Evolutionary conservation across 1,139 yeast species (phyloP), one percentile per base, ranked within the genome.

Genomic region (Geotrichum aggregatum): DNA sequence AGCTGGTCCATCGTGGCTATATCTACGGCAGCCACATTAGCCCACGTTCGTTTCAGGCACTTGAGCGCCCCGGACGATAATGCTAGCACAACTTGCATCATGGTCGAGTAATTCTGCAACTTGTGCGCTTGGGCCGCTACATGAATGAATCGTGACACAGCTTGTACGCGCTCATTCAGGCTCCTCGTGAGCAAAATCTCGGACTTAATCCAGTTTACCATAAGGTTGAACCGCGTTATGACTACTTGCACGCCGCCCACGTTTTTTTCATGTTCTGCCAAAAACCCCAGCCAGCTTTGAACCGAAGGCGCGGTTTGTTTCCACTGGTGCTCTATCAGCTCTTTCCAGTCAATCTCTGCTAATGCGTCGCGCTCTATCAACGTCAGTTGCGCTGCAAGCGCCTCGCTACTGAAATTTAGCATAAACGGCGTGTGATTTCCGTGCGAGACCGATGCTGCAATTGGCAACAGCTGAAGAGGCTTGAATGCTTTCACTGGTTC

Each of bases 301-400:
- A 83, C 83, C 0, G 91, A 84, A 1, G 76, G 59, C 44, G 86
- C 14, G 28, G n/a, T 13, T 55, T 78, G 78, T 57, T 79, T 79
- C 89, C 95, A 86, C 54, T 80, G 77, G 59, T 87, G 71, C 61
- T 88, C 94, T 51, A 91, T 76, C 50, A 91, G 74, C 61, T 88
- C 96, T 63, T 83, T 83, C 98, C 98, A 91, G 66, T 91, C 98
- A 44, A 92, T 78, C 61, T 88, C 96, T 50, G 81, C 78, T 33
- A 91, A 67, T 49, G 91, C 79, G 66, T 91, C 98, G 52, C 83
- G 76, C 66, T 92, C 98, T 58, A 92, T 86, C 49, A 86, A 66
- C 0, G 98, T 91, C 68, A 92, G 75, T 62, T 91, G 97, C 54
- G 81, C 77, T 4, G 95, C 88, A 39, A 92, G 71, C 0, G 77